These are phyloP conservation scores for Tagetes patula DNA, from an alignment of 129 eudicot species.

Conservation along the genomic window DNA sequence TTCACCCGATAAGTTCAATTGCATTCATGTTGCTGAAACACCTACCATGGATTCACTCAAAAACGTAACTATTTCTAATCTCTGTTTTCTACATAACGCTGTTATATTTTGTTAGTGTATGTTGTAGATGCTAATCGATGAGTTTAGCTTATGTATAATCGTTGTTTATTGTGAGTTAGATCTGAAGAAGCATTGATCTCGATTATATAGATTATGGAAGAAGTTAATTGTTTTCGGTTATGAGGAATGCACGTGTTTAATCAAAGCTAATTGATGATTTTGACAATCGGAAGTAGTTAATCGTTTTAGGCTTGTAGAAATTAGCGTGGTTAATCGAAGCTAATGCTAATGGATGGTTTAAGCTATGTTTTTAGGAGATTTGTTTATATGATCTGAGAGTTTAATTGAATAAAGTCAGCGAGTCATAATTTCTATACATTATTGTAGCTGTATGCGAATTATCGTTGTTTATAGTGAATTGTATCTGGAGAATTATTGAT, in stretches of 20 bases:
- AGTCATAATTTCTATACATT: neutral
- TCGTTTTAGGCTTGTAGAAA: neutral
- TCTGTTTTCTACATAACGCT: neutral
- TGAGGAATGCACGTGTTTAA: too few relatives aligned
- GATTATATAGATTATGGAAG: neutral
- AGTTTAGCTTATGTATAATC: neutral
- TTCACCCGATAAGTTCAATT: slow-evolving; percentile 61
- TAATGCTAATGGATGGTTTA: too few relatives aligned
- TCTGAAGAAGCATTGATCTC: neutral
- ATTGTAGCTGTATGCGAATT: neutral
- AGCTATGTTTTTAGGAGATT: too few relatives aligned
- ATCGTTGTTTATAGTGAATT: neutral
- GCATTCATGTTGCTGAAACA: slow-evolving; percentile 78
- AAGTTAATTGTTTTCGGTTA: neutral
- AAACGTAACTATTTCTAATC: slow-evolving; percentile 32
- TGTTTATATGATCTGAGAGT: too few relatives aligned
- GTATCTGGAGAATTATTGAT: neutral
- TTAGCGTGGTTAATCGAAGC: too few relatives aligned
- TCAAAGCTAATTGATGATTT: too few relatives aligned
- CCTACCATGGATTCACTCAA: slow-evolving; percentile 87
- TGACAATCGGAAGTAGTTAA: neutral
- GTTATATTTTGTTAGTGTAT: neutral
- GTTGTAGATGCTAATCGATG: neutral
- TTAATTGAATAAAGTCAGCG: too few relatives aligned
- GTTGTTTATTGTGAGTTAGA: neutral